Base-by-base conservation (phyloP, 805 yeast species). In the Lipomyces chichibuensis region DNA sequence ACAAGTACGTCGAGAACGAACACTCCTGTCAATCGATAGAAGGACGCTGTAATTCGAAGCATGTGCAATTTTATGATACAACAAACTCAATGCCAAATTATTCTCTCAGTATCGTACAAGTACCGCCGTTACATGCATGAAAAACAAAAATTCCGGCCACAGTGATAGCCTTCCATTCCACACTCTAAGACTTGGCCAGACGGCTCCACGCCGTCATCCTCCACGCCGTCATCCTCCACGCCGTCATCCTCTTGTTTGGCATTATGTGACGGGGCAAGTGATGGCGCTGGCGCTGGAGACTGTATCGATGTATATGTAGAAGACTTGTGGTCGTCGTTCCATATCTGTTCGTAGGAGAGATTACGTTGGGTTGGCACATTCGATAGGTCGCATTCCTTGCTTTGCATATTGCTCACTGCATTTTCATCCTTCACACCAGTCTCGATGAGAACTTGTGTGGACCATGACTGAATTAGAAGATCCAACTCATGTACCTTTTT, bases 101-200 rank as follows among this genome's bases (percentile, higher is more conserved):
- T 29, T 29, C 32, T 29, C 7, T 43, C 23, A 5, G 4, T 43
- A 43, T 43, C 49, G 49, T 43, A 43, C 49, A 33, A 55, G 39
- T 52, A 25, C 27, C 23, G 53, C 8, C 14, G 11, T 59, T 60
- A 66, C 6, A 62, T 55, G 54, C 72, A 69, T 17, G 57, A 60
- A 35, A 69, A 69, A 43, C 72, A 69, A 51, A 69, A 69, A 14
- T 57, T 54, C 3, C 65, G 59, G 2, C 69, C 71, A 56, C 72
- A 69, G 39, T 33, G 52, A 51, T 62, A 69, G 32, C 71, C 72
- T 13, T n/a, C 29, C 11, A 32, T 33, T 3, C 72, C 72, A 61
- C 72, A 69, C 33, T 11, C 46, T 14, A 43, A 43, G 7, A 17
- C 49, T 1, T 5, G 49, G n/a, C 49, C 23, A n/a, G 23, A 17